A percentile compares a stretch with the other conserved stretches of the same genome.
Evolutionary conservation across 2,329 filamentous ascomycete species (phyloP).

Genomic region (Diaporthe caulivora): DNA sequence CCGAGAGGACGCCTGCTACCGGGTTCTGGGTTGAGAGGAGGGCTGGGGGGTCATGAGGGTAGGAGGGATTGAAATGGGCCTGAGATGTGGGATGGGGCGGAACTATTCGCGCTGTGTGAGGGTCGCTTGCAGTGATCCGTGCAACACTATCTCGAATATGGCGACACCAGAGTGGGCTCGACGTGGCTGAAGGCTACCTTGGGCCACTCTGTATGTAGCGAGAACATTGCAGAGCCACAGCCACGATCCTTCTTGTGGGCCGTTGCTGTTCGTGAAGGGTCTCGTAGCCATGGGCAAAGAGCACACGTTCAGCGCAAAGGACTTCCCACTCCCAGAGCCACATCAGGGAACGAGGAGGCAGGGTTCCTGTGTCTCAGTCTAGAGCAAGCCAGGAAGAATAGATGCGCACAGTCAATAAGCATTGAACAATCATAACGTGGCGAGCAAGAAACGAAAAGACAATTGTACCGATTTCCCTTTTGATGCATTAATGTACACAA

Average conservation of each 20-base stretch:
- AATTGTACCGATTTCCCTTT: constrained; percentile 22
- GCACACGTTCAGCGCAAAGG: not conserved
- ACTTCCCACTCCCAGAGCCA: not conserved
- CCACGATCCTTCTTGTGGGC: not conserved
- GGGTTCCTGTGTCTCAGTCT: not conserved
- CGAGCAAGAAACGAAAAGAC: not conserved
- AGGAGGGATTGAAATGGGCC: not conserved
- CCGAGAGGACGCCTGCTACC: constrained; percentile 77
- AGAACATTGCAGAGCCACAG: not conserved
- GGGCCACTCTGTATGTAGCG: not conserved
- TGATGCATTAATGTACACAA: constrained; percentile 2
- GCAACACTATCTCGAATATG: not conserved
- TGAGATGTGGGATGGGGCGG: not conserved
- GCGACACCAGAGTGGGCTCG: not conserved
- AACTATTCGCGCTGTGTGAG: not conserved
- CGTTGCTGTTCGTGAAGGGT: not conserved
- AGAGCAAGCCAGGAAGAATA: not conserved
- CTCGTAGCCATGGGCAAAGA: not conserved
- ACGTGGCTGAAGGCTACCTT: not conserved
- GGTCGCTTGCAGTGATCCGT: not conserved
- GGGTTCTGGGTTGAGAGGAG: constrained; percentile 84
- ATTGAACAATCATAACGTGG: not conserved
- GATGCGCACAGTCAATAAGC: not conserved
- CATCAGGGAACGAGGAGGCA: not conserved
- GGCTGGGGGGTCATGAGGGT: constrained; percentile 49